These are phyloP conservation scores for Abrus pulchellus DNA, from an alignment of 306 rosid genomes.

Conservation along the genomic window DNA sequence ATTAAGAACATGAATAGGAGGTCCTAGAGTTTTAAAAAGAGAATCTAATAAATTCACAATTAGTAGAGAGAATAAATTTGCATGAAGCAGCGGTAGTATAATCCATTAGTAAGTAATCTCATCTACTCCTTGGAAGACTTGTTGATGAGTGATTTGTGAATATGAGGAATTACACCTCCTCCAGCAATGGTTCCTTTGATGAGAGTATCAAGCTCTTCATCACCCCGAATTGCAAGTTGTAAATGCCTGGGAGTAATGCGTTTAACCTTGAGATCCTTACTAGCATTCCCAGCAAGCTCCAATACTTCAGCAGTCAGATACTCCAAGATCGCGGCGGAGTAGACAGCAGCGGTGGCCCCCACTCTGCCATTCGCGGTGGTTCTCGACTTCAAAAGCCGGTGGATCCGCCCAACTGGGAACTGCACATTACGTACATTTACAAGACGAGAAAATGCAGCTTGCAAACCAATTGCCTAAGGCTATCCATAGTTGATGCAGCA, in stretches of 20 bases:
- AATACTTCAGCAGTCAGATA: conserved; percentile 83
- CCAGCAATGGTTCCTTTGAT: conserved; percentile 84
- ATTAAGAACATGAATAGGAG: conserved; percentile 43
- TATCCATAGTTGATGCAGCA: too few relatives aligned
- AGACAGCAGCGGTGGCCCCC: conserved; percentile 74
- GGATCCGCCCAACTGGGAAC: conserved; percentile 57
- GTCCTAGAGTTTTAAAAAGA: too few relatives aligned
- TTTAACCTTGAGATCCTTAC: conserved; percentile 82
- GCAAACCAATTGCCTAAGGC: too few relatives aligned
- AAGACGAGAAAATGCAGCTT: too few relatives aligned
- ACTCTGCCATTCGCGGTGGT: conserved; percentile 67
- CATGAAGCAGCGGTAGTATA: not conserved
- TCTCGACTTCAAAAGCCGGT: conserved; percentile 60
- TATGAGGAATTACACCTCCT: conserved; percentile 82
- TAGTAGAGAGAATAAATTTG: conserved; percentile 13
- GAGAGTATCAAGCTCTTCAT: conserved; percentile 78
- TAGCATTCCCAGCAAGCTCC: conserved; percentile 82
- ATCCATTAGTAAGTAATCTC: not conserved
- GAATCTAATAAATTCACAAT: too few relatives aligned
- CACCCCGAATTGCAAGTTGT: conserved; percentile 85
- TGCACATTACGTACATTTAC: conserved; percentile 37
- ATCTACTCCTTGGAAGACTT: conserved; percentile 78
- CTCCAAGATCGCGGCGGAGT: conserved; percentile 56
- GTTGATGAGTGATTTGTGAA: conserved; percentile 82
- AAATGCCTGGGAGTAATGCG: conserved; percentile 84